These are phyloP conservation scores for Phytophthora pini DNA, from an alignment of 352 stramenopile species.

Conservation along the genomic window DNA sequence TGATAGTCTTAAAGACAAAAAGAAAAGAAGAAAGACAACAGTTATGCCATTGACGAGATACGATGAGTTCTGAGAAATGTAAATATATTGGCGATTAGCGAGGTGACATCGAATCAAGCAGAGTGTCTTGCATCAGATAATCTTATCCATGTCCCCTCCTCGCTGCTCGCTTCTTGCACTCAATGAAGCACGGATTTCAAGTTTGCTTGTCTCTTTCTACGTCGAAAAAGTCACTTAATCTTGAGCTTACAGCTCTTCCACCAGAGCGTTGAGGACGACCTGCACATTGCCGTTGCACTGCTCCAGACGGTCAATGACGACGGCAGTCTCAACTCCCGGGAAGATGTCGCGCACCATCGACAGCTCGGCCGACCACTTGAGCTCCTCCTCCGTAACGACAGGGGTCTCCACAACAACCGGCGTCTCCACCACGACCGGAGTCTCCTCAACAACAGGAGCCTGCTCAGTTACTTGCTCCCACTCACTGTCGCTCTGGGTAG, in stretches of 20 bases:
- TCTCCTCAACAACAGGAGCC: slow-evolving; percentile 38
- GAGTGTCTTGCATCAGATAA: slow-evolving; percentile 19
- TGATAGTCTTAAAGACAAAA: background rate
- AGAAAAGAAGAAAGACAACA: background rate
- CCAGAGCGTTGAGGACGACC: slow-evolving; percentile 81
- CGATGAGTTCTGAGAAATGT: slow-evolving; percentile 13
- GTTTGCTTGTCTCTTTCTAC: slow-evolving; percentile 19
- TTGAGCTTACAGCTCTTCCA: slow-evolving; percentile 76
- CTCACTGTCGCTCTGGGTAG: slow-evolving; percentile 57
- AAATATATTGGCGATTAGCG: slow-evolving; percentile 32
- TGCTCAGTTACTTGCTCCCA: slow-evolving; percentile 72
- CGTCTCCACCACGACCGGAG: slow-evolving; percentile 35
- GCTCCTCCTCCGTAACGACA: slow-evolving; percentile 64
- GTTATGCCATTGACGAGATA: too few relatives aligned
- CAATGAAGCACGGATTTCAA: slow-evolving; percentile 25
- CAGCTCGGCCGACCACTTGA: slow-evolving; percentile 81
- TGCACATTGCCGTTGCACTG: slow-evolving; percentile 84
- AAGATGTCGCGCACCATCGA: slow-evolving; percentile 82
- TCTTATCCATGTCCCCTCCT: slow-evolving; percentile 1
- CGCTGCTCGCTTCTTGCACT: slow-evolving; percentile 21
- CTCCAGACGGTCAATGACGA: slow-evolving; percentile 73
- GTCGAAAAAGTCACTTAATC: slow-evolving; percentile 19
- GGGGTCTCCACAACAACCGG: slow-evolving; percentile 52
- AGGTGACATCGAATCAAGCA: slow-evolving; percentile 6
- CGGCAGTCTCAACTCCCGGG: slow-evolving; percentile 52